phyloP scores from a whole-genome alignment of 257 asterid genomes.

The Coffea canephora region DNA sequence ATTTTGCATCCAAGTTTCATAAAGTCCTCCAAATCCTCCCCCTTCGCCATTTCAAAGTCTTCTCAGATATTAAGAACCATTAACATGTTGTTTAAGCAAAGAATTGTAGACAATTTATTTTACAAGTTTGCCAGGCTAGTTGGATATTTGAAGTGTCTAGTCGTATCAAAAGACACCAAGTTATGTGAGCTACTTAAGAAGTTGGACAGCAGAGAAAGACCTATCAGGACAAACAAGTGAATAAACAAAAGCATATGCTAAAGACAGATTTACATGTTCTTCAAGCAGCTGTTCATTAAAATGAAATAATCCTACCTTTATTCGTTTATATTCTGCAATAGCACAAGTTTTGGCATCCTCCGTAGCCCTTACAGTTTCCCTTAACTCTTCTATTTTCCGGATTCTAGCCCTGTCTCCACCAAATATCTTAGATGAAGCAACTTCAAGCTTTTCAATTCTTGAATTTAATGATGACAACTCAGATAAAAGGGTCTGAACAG shows the following conservation, averaged over 20 bases:
- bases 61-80: background rate
- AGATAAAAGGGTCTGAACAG: conserved; percentile 82
- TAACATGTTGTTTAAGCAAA: background rate
- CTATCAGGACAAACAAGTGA: background rate
- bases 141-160: background rate
- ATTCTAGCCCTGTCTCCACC: conserved; percentile 92
- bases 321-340: conserved; percentile 63
- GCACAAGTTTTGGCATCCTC: conserved; percentile 82
- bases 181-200: background rate
- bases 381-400: conserved; percentile 85
- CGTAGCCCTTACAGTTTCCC: conserved; percentile 69
- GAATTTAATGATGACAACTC: conserved; percentile 70
- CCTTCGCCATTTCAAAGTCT: background rate
- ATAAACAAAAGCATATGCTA: too few species aligned
- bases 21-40: background rate
- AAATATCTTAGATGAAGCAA: conserved; percentile 90
- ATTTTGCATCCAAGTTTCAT: background rate
- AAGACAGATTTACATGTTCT: background rate
- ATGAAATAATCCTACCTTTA: conserved; percentile 54
- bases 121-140: background rate
- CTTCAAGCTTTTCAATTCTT: conserved; percentile 87
- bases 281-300: background rate
- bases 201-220: background rate
- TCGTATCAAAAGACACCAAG: background rate
- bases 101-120: background rate